Base-by-base conservation (phyloP, 164 flowering plant genomes). In the Chimonanthus salicifolius region DNA sequence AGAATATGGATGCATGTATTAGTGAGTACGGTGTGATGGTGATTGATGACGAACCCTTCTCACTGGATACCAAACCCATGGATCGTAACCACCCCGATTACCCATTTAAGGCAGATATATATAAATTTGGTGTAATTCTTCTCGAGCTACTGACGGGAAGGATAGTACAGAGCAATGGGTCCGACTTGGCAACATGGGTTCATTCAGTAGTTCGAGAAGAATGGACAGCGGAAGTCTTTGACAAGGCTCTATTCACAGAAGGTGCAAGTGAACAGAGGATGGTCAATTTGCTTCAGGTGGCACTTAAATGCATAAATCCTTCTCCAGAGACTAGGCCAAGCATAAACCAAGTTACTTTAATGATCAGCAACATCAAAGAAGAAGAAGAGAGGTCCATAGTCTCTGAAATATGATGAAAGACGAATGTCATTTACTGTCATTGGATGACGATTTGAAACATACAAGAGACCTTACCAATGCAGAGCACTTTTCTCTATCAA, bases 171-270 rank as follows among this genome's bases (percentile, higher is more conserved):
- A 81, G 76, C 68, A 84, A 83, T 54, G 93, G 91, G 68, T 67
- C 75, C 1, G 83, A 89, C 50, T 73, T 89, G 74, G 91, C 86
- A 45, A 77, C 49, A 44, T 89, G 92, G 95, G 89, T 90, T 71
- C 75, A 84, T 21, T 81, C 89, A 2, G 90, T 87, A 54, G 84
- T 87, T 21, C 75, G 79, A 67, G 91, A 87, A 71, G 91, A 90
- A 77, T 90, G 95, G 95, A 88, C 92, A 0, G 87, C 73, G 7
- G 91, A 90, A 68, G 91, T 90, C 9, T 88, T 90, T 18, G 92
- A 88, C 63, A 83, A 63, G 77, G 64, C 71, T 4, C 69, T 90
- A 76, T 65, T 83, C 0, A 18, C 20, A 18, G 87, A 87, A 74
- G 88, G 89, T 51, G 88, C 85, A 0, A 89, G 83, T 51, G 88